Evolutionary conservation across 1,139 yeast genomes (phyloP), one percentile per base, ranked within the genome.

Genomic region (Magnusiomyces suaveolens): DNA sequence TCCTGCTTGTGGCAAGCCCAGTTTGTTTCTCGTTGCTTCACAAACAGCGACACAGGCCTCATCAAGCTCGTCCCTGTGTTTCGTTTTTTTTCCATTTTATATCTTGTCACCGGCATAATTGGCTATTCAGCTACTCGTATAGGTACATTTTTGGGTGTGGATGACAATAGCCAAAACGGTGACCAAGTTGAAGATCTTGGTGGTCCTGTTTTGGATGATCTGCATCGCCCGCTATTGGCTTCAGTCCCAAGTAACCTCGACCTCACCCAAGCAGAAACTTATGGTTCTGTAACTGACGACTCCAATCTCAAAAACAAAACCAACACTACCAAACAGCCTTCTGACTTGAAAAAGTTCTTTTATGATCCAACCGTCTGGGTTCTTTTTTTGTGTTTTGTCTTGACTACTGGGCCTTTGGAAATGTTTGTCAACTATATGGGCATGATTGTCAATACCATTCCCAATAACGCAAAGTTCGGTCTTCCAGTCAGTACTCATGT

Each of bases 361-460:
- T 69, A 67, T 25, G 92, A 86, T 64, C 76, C 77, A 39, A 76
- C 85, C 2, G 82, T 89, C 50, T 84, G 88, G 77, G 60, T 83
- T 1, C 70, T 88, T 25, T 74, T 86, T 43, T 60, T 76, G 2
- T 79, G 90, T 8, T 77, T 89, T 57, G 75, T 89, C 33, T 70
- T 87, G 43, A 77, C 84, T 39, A 73, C 88, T 26, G 98, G 97
- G 0, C 95, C 97, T 0, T 72, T 88, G 59, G 98, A 92, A 65
- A 82, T 89, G 74, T 89, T 82, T 68, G 81, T 88, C 60, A 87
- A 90, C 57, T 87, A 90, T 64, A 77, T 92, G 75, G 95, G 95
- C 10, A 50, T 83, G 81, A 36, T 76, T 80, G 60, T 67, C 23
- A 63, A 62, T 49, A 63, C 74, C 2, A 62, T 69, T 8, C 60